phyloP scores from a whole-genome alignment of 176 grass and related monocot genomes.

The Oryza australiensis region DNA sequence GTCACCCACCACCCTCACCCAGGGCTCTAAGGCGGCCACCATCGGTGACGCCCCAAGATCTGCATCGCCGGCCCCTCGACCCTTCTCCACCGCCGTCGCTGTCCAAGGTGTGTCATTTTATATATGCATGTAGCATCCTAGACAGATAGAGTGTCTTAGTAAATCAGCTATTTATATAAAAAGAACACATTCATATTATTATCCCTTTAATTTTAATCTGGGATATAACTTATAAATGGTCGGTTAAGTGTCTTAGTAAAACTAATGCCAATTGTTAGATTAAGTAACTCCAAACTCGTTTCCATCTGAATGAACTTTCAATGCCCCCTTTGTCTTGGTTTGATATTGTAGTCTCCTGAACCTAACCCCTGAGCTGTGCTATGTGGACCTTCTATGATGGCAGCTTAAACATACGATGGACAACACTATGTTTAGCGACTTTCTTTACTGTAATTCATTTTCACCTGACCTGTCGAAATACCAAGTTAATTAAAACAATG shows the following conservation, averaged over 20 bases:
- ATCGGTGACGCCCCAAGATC: no score
- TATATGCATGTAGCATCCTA: no score
- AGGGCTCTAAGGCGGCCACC: no score
- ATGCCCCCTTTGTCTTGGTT: background rate
- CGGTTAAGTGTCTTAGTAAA: background rate
- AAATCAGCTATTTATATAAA: background rate
- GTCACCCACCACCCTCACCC: no score
- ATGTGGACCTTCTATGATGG: no score
- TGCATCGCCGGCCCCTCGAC: no score
- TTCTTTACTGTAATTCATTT: constrained; percentile 8
- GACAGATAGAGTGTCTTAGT: no score
- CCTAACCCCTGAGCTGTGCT: background rate
- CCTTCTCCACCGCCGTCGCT: no score
- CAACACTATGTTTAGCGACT: background rate
- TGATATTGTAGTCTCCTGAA: background rate
- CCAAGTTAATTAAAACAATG: constrained; percentile 1
- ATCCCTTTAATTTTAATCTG: background rate
- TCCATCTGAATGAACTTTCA: constrained; percentile 5
- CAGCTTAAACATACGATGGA: background rate
- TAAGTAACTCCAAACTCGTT: background rate
- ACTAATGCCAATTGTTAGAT: background rate
- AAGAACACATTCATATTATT: no score
- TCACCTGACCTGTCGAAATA: constrained; percentile 10
- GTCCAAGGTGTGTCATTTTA: no score
- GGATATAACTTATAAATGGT: background rate